Conservation (phyloP, 768 basidiomycete species). For the Podaxis sp. region DNA sequence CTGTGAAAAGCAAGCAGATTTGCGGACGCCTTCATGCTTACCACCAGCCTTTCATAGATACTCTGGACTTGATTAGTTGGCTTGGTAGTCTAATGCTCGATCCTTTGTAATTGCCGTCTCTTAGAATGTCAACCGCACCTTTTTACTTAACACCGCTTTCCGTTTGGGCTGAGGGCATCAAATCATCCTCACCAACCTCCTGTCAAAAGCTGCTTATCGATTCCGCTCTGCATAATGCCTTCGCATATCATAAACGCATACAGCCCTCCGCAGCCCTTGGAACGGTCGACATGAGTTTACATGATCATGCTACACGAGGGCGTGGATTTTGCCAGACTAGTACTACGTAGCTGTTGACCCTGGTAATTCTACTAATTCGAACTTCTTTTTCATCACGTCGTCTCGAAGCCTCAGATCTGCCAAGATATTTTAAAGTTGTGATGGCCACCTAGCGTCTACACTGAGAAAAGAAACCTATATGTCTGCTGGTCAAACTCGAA, state of each 20-base stretch:
- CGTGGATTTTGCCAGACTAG: too few relatives aligned
- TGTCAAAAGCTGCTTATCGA: too few relatives aligned
- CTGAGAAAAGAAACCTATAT: not conserved
- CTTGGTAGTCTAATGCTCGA: slow-evolving; percentile 7
- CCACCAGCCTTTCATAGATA: not conserved
- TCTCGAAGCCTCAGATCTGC: not conserved
- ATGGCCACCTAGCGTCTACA: not conserved
- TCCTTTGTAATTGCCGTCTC: slow-evolving; percentile 10
- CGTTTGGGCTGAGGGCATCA: not conserved
- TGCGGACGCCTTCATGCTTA: not conserved
- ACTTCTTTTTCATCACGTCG: not conserved
- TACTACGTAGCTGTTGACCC: too few relatives aligned
- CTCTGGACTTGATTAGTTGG: slow-evolving; percentile 3
- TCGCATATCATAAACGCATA: not conserved
- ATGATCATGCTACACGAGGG: too few relatives aligned
- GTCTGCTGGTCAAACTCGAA: not conserved
- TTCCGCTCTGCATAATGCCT: not conserved
- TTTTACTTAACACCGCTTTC: not conserved
- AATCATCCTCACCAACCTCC: not conserved
- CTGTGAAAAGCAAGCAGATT: not conserved
- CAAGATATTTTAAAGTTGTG: not conserved
- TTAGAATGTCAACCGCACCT: slow-evolving; percentile 5
- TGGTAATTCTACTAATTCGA: too few relatives aligned
- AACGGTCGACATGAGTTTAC: too few relatives aligned
- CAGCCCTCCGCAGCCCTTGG: too few relatives aligned